phyloP scores from a whole-genome alignment of 2,329 filamentous ascomycete species.

The Diplocarpon mali region DNA sequence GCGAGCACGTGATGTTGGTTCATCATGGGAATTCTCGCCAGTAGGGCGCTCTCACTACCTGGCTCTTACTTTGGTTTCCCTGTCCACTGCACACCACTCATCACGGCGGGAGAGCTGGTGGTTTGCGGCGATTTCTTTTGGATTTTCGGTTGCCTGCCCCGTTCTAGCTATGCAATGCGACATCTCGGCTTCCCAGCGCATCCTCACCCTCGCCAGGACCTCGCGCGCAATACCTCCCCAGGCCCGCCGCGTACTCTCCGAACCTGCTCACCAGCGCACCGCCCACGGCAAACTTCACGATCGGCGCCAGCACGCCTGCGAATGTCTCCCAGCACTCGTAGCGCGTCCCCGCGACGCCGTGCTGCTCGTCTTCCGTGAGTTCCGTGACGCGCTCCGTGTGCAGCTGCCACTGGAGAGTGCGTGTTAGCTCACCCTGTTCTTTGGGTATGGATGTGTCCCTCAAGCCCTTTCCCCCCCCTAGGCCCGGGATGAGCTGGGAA shows the following conservation, averaged over 20 bases:
- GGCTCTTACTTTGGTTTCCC: too few relatives aligned
- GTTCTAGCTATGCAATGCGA: neutral
- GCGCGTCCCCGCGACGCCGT: constrained; percentile 26
- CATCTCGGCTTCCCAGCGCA: neutral
- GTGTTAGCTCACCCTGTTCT: too few relatives aligned
- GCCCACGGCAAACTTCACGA: constrained; percentile 28
- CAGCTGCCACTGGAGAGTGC: constrained; percentile 24
- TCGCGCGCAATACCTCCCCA: constrained; percentile 28
- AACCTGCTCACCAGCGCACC: constrained; percentile 28
- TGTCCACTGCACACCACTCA: too few relatives aligned
- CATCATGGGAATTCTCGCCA: too few relatives aligned
- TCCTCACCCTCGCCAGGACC: neutral
- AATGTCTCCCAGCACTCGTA: constrained; percentile 38
- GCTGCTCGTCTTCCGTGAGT: constrained; percentile 30
- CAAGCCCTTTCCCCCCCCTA: neutral
- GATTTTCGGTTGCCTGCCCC: neutral
- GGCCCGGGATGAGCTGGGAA: neutral
- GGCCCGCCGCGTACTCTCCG: constrained; percentile 30
- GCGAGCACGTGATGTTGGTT: too few relatives aligned
- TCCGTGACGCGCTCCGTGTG: constrained; percentile 34
- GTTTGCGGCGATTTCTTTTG: too few relatives aligned
- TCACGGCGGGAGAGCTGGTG: too few relatives aligned
- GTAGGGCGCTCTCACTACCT: too few relatives aligned
- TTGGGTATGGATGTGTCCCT: too few relatives aligned
- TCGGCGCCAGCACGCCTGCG: constrained; percentile 29